Conservation (phyloP, 1,284 basidiomycete species). For the Pterulicium gracile region DNA sequence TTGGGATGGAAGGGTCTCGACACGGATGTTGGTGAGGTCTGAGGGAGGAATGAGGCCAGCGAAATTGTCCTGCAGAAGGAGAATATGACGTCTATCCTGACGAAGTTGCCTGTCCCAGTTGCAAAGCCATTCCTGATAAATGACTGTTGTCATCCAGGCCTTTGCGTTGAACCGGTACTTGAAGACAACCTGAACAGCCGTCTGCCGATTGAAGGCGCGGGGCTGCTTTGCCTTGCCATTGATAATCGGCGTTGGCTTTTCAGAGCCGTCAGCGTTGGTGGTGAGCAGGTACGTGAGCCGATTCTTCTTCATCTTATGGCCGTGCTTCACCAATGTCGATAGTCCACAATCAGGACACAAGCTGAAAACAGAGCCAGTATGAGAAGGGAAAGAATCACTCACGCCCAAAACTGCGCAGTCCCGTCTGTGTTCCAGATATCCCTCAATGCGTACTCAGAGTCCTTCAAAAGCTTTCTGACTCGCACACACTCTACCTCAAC, state of each 20-base stretch:
- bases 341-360: constrained; percentile 15
- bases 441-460: constrained; percentile 13
- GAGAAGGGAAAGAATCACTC: constrained; percentile 7
- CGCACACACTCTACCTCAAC: constrained; percentile 14
- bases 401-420: constrained; percentile 23
- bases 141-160: constrained; percentile 21
- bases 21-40: constrained; percentile 11
- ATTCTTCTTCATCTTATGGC: constrained; percentile 16
- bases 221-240: constrained; percentile 20
- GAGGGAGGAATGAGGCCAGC: constrained; percentile 15
- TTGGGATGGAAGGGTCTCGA: constrained; percentile 10
- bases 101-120: constrained; percentile 15
- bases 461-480: constrained; percentile 13
- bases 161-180: constrained; percentile 20
- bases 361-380: constrained; percentile 3
- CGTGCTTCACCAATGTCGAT: constrained; percentile 12
- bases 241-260: constrained; percentile 17
- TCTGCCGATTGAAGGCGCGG: constrained; percentile 14
- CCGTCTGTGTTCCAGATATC: constrained; percentile 28
- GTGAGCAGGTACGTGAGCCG: constrained; percentile 20
- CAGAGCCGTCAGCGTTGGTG: constrained; percentile 20
- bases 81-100: constrained; percentile 13
- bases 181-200: constrained; percentile 17
- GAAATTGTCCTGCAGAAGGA: constrained; percentile 22
- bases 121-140: constrained; percentile 19